Conservation (phyloP, 257 asterid species). For the Ilex aquifolium region DNA sequence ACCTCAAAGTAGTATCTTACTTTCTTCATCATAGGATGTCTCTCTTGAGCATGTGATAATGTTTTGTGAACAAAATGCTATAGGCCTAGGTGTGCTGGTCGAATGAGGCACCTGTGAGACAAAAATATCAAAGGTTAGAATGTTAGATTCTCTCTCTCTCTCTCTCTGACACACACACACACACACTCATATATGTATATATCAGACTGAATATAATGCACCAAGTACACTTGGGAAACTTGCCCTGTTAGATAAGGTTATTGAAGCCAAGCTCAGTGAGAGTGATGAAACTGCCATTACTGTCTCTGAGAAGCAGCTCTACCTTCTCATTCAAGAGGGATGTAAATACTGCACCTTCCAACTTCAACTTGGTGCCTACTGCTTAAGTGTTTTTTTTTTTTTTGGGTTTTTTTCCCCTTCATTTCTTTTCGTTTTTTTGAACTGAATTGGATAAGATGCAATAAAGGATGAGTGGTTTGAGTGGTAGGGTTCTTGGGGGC, state of each 20-base stretch:
- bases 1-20: constrained; percentile 21
- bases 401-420: too few species aligned
- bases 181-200: neutral
- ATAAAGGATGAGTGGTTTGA: too few species aligned
- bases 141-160: neutral
- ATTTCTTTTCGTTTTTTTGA: too few species aligned
- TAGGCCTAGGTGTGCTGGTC: constrained; percentile 22
- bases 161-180: too few species aligned
- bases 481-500: too few species aligned
- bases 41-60: constrained; percentile 33
- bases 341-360: constrained; percentile 23
- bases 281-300: constrained; percentile 59
- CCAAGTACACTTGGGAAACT: neutral
- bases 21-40: constrained; percentile 26
- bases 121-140: constrained; percentile 8
- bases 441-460: too few species aligned
- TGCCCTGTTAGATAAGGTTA: constrained; percentile 35
- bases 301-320: constrained; percentile 11
- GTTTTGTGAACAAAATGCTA: constrained; percentile 10
- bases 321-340: constrained; percentile 16
- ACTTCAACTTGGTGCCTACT: constrained; percentile 8
- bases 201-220: neutral
- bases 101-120: constrained; percentile 22
- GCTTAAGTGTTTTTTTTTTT: too few species aligned
- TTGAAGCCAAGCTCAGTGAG: constrained; percentile 41